Percentiles rank a stretch among this genome's conserved stretches.
Evolutionary conservation across 164 flowering plant species (phyloP).

Genomic region (Dillenia turbinata): DNA sequence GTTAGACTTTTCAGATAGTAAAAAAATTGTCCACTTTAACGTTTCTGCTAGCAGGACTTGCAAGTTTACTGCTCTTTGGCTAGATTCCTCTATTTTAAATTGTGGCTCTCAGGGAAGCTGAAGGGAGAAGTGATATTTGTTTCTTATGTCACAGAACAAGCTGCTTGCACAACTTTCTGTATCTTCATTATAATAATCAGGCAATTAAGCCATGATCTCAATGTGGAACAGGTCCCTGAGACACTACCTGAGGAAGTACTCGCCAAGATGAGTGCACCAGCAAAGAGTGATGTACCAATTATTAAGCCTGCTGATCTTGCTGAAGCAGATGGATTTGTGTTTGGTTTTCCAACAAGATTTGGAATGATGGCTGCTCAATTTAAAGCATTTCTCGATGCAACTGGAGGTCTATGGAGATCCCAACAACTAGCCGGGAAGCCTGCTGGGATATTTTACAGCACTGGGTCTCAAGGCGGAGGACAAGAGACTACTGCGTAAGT

Average conservation of each 20-base stretch:
- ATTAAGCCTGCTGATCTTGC: slow-evolving; percentile 70
- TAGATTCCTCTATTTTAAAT: too few relatives aligned
- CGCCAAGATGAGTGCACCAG: slow-evolving; percentile 84
- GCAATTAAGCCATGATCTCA: too few relatives aligned
- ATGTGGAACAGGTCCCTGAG: slow-evolving; percentile 66
- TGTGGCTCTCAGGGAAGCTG: too few relatives aligned
- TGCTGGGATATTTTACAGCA: slow-evolving; percentile 82
- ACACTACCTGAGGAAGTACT: slow-evolving; percentile 72
- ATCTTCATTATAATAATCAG: too few relatives aligned
- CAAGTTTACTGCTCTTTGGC: too few relatives aligned
- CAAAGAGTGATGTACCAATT: slow-evolving; percentile 67
- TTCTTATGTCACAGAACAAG: too few relatives aligned
- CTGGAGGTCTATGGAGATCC: slow-evolving; percentile 82
- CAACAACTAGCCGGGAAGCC: slow-evolving; percentile 90
- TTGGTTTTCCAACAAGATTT: slow-evolving; percentile 90
- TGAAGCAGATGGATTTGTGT: slow-evolving; percentile 83
- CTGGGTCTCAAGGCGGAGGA: slow-evolving; percentile 93
- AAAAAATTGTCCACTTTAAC: too few relatives aligned
- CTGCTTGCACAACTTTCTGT: too few relatives aligned
- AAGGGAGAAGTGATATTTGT: too few relatives aligned
- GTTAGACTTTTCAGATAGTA: too few relatives aligned
- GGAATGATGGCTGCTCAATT: slow-evolving; percentile 97
- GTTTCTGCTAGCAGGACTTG: too few relatives aligned
- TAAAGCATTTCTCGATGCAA: slow-evolving; percentile 83
- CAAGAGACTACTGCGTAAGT: slow-evolving; percentile 90